phyloP scores from a whole-genome alignment of 2,329 filamentous ascomycete species.

The Cryphonectria japonica region DNA sequence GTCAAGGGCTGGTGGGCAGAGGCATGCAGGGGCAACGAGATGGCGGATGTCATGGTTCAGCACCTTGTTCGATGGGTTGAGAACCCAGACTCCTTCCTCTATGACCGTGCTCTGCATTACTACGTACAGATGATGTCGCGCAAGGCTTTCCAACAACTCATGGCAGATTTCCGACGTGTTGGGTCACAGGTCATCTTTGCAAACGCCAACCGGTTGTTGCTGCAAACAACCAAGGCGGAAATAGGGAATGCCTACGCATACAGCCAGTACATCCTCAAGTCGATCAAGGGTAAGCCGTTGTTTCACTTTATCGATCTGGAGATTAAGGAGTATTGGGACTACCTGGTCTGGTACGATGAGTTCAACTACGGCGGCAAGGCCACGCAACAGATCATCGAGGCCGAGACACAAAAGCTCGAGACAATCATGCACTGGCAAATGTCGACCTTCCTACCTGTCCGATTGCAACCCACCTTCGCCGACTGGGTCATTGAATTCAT shows the following conservation, averaged over 20 bases:
- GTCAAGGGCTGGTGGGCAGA: conserved; percentile 98
- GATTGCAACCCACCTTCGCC: conserved; percentile 82
- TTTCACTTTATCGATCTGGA: conserved; percentile 98
- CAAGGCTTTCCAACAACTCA: conserved; percentile 95
- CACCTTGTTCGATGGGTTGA: conserved; percentile 98
- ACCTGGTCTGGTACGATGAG: conserved; percentile 97
- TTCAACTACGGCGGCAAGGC: conserved; percentile 98
- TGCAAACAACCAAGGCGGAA: conserved; percentile 96
- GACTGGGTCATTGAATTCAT: conserved; percentile 96
- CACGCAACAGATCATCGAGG: conserved; percentile 78
- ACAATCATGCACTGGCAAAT: conserved; percentile 99
- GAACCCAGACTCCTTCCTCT: conserved; percentile 89
- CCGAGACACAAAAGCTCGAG: conserved; percentile 74
- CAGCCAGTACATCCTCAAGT: conserved; percentile 96
- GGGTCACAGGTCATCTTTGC: conserved; percentile 97
- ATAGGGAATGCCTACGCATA: conserved; percentile 97
- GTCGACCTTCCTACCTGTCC: conserved; percentile 79
- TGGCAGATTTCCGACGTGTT: conserved; percentile 94
- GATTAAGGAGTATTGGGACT: conserved; percentile 99
- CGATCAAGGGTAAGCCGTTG: conserved; percentile 90
- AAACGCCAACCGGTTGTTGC: conserved; percentile 81
- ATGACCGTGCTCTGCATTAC: conserved; percentile 91
- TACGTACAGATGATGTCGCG: conserved; percentile 99
- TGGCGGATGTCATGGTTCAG: conserved; percentile 97
- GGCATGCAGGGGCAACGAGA: conserved; percentile 84